Evolutionary conservation across 768 basidiomycete species (phyloP), one percentile per base, ranked within the genome.

Genomic region (Kondoa malvinella): DNA sequence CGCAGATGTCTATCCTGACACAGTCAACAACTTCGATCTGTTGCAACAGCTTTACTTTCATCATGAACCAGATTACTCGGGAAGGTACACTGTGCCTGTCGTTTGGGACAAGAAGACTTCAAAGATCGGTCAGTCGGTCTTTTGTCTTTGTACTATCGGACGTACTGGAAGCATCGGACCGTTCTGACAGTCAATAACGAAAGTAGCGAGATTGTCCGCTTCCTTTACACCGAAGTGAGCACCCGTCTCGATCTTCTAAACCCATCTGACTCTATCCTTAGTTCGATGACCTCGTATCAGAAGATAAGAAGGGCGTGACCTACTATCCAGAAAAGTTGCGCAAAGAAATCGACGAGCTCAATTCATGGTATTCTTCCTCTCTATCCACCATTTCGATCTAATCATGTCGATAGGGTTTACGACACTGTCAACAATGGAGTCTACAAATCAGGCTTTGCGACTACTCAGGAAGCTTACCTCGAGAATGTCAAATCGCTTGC

Each of bases 131-230:
- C 4, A 14, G 25, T 29, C 58, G 25, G 8, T 12, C 25, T 59
- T 14, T 59, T 59, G 8, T 12, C 25, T 59, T 14, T 59, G 4
- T 31, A 59, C 58, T 59, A 31, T 31, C 58, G n/a, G n/a, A n/a
- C n/a, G n/a, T 59, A 25, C 30, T 12, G 21, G 27, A 59, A 25
- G 25, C 27, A 8, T 12, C 61, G 3, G 16, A 79, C 76, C 57
- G 79, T 86, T 58, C 87, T 86, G 56, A 87, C 96, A 72, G 95
- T 99, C 68, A 96, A 91, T 80, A 97, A 96, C 76, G 94, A 99
- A 76, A 78, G 77, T 27, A 62, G 64, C 1, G 94, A 97, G 78
- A 92, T 97, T 75, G 90, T 97, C 74, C 86, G 94, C 67, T 87
- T 94, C 4, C 83, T 97, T 79, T 96, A 99, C 78, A 81, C 67